Conservation (phyloP, 495 filamentous ascomycete species). For the Tuber brumale region DNA sequence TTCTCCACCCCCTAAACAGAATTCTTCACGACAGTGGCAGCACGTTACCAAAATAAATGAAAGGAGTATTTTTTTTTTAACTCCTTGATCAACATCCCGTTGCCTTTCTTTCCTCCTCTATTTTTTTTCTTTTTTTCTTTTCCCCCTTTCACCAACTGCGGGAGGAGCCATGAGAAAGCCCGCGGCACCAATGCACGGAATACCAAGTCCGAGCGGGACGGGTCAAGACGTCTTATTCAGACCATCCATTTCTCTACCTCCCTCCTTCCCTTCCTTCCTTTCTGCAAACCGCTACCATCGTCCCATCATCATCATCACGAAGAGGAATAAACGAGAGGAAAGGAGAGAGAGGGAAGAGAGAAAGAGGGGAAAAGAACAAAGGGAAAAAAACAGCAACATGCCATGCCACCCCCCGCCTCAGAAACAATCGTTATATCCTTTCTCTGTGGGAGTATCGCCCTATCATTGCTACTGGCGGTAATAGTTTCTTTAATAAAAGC, state of each 20-base stretch:
- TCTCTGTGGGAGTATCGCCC: conserved; percentile 20
- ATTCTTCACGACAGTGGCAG: neutral
- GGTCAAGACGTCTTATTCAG: neutral
- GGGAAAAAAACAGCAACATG: neutral
- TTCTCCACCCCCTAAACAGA: neutral
- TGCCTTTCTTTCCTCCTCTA: conserved; percentile 7
- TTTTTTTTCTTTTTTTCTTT: neutral
- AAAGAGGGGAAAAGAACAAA: neutral
- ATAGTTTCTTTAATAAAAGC: conserved; percentile 14
- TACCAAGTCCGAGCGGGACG: neutral
- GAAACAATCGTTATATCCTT: conserved; percentile 25
- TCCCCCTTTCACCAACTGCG: neutral
- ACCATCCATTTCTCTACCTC: conserved; percentile 4
- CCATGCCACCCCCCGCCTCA: conserved; percentile 11
- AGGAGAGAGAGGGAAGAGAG: neutral
- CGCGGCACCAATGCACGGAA: neutral
- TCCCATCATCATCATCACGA: conserved; percentile 9
- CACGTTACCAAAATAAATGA: neutral
- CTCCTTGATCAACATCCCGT: conserved; percentile 1
- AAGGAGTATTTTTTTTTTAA: conserved; percentile 9
- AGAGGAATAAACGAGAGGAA: neutral
- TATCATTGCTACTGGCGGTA: conserved; percentile 18
- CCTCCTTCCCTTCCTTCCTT: neutral
- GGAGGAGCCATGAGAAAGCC: neutral
- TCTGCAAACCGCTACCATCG: conserved; percentile 5